Evolutionary conservation across 2,329 filamentous ascomycete species (phyloP), one percentile per base, ranked within the genome.

Genomic region (Sporothrix brunneoviolacea): DNA sequence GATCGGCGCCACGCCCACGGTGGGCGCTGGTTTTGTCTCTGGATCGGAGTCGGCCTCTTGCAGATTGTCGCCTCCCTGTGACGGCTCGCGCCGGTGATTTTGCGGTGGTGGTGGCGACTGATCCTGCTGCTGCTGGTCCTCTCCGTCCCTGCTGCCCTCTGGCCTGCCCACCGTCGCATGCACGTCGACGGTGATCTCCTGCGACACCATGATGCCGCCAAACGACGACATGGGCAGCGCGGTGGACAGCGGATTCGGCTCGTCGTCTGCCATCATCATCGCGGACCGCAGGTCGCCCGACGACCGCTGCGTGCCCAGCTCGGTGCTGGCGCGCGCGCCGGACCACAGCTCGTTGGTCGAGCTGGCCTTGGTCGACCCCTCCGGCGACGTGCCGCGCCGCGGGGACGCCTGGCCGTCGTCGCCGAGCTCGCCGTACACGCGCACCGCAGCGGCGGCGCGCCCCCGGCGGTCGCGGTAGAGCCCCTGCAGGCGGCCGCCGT

Each of bases 181-280:
- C n/a, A 52, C 50, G 15, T 48, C 40, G 15, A 53, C 36, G 10
- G 52, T 54, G 5, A 54, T 51, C 24, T 52, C 49, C 35, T 54
- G 52, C 13, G 49, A 52, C n/a, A 54, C 52, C 52, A 54, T 54
- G 45, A 54, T 54, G 9, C 52, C 52, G 18, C 52, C 52, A 38
- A 41, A 52, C 9, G 48, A 44, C 32, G 36, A 38, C 22, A n/a
- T n/a, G n/a, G 42, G 43, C 44, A 48, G 22, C 13, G 45, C 18
- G 3, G 5, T 10, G 18, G 22, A 9, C 16, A 8, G 3, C 6
- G 18, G n/a, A 15, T 12, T 28, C 8, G 9, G 12, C n/a, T 16
- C 22, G 10, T 47, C 45, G 22, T 48, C 43, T n/a, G n/a, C n/a
- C 27, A 43, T 38, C 33, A 47, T 47, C 22, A 24, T 12, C 33